phyloP scores from a whole-genome alignment of 495 filamentous ascomycete genomes.

The Extremus antarcticus region DNA sequence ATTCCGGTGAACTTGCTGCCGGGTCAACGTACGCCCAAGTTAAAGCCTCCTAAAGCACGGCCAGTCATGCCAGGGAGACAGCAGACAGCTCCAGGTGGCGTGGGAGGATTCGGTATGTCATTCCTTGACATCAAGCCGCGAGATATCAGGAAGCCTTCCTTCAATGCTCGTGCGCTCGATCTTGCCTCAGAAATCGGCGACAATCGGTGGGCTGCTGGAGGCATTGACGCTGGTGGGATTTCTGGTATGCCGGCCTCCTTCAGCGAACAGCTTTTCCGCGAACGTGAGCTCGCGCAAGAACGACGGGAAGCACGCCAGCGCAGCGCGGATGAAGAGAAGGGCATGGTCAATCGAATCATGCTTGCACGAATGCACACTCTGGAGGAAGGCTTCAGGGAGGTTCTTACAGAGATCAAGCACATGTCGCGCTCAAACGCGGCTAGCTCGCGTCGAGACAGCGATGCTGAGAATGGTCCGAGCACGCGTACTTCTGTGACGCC shows the following conservation, averaged over 20 bases:
- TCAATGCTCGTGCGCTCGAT: constrained; percentile 45
- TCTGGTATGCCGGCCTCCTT: constrained; percentile 35
- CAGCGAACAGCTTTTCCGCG: constrained; percentile 29
- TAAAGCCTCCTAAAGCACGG: constrained; percentile 34
- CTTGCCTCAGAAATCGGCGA: constrained; percentile 64
- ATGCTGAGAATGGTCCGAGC: neutral
- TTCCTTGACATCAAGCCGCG: constrained; percentile 23
- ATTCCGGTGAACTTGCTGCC: constrained; percentile 1
- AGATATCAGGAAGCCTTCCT: constrained; percentile 33
- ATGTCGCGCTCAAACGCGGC: constrained; percentile 6
- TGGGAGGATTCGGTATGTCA: neutral
- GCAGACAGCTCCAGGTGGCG: constrained; percentile 7
- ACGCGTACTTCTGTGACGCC: constrained; percentile 1
- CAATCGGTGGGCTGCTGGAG: constrained; percentile 35
- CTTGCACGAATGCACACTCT: constrained; percentile 85
- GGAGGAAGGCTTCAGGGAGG: constrained; percentile 73
- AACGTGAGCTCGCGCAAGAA: constrained; percentile 9
- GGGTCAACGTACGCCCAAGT: constrained; percentile 37
- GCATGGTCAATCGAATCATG: constrained; percentile 67
- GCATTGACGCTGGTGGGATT: constrained; percentile 56
- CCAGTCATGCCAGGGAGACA: constrained; percentile 42
- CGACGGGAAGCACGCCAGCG: constrained; percentile 24
- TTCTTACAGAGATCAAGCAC: constrained; percentile 70
- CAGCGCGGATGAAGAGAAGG: constrained; percentile 46
- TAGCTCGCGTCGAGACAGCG: constrained; percentile 15